These are phyloP conservation scores for Fraxinus xanthoxyloides DNA, from an alignment of 305 asterid genomes.

Conservation along the genomic window DNA sequence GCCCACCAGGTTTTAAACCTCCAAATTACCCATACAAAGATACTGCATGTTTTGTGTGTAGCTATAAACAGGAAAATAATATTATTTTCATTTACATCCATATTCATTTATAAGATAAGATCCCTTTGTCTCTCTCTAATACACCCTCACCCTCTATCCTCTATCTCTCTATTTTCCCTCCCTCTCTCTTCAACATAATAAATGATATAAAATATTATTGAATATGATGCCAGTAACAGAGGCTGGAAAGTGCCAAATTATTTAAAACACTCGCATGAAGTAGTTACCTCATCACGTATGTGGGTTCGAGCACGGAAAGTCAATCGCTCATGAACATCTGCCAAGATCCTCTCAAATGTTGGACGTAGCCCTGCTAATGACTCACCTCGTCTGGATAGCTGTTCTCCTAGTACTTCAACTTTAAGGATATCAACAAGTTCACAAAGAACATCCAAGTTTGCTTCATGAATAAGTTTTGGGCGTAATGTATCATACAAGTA, in stretches of 20 bases:
- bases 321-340: conserved; percentile 95
- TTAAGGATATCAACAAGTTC: conserved; percentile 93
- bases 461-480: conserved; percentile 96
- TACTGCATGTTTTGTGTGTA: neutral
- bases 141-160: neutral
- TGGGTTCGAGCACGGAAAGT: conserved; percentile 98
- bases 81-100: neutral
- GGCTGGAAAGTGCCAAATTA: neutral
- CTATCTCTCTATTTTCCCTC: neutral
- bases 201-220: neutral
- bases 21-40: neutral
- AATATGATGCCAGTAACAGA: conserved; percentile 11
- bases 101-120: neutral
- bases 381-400: conserved; percentile 81
- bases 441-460: conserved; percentile 93
- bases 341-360: conserved; percentile 86
- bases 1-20: neutral
- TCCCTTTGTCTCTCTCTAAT: neutral
- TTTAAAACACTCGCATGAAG: neutral
- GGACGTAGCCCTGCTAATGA: conserved; percentile 87
- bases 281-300: conserved; percentile 87
- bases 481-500: conserved; percentile 90
- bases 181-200: neutral
- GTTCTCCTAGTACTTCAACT: conserved; percentile 94
- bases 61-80: neutral